These are phyloP conservation scores for Penstemon barbatus DNA, from an alignment of 257 asterid genomes.

Conservation along the genomic window DNA sequence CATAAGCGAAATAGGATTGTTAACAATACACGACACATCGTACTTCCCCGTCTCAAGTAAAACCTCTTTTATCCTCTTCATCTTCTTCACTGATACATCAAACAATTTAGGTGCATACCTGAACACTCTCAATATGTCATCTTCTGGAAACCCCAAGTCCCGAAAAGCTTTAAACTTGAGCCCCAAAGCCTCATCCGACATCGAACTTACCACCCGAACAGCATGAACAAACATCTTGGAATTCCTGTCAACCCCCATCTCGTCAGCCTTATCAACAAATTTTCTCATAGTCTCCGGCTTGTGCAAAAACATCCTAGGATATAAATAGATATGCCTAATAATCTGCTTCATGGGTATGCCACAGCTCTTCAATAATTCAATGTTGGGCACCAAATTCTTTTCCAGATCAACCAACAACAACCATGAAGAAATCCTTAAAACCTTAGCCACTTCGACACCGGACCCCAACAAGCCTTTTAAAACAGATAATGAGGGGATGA, in stretches of 20 bases:
- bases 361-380: conserved; percentile 28
- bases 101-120: background rate
- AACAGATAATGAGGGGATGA: conserved; percentile 29
- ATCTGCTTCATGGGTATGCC: no score
- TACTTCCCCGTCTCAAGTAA: background rate
- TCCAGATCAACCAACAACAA: conserved; percentile 30
- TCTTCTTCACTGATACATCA: background rate
- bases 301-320: conserved; percentile 37
- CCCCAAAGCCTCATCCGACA: background rate
- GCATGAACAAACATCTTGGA: conserved; percentile 35
- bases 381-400: conserved; percentile 37
- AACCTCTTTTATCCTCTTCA: background rate
- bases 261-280: conserved; percentile 25
- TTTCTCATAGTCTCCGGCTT: conserved; percentile 36
- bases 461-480: conserved; percentile 36
- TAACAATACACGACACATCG: background rate
- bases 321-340: no score
- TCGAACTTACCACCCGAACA: conserved; percentile 16
- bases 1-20: background rate
- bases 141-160: background rate
- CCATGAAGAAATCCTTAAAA: conserved; percentile 21
- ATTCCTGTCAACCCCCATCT: conserved; percentile 34
- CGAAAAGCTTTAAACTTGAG: background rate
- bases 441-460: conserved; percentile 27
- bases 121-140: no score